Conservation (phyloP, 2,329 filamentous ascomycete species). For the Beauveria asiatica region DNA sequence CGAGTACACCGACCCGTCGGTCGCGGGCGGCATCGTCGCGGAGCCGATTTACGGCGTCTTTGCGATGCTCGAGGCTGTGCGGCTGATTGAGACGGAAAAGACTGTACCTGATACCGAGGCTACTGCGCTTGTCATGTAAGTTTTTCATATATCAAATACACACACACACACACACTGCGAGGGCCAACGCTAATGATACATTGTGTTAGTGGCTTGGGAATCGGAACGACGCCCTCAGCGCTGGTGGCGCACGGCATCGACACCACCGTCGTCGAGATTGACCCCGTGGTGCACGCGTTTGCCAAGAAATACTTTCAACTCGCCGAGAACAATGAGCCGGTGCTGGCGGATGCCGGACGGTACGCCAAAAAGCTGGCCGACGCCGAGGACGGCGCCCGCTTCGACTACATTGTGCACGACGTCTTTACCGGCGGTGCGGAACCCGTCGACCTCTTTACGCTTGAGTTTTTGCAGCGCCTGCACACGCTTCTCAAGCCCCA, state of each 20-base stretch:
- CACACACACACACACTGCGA: too few species aligned
- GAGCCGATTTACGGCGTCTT: conserved; percentile 97
- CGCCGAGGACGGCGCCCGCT: conserved; percentile 39
- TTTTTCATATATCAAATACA: conserved; percentile 8
- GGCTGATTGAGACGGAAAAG: conserved; percentile 59
- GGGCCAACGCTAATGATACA: background rate
- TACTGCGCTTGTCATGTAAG: conserved; percentile 78
- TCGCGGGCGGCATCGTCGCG: conserved; percentile 42
- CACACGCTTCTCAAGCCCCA: conserved; percentile 62
- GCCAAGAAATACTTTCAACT: conserved; percentile 77
- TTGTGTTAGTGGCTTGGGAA: conserved; percentile 64
- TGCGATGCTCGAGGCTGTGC: conserved; percentile 84
- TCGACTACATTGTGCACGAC: conserved; percentile 93
- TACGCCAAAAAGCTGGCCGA: conserved; percentile 47
- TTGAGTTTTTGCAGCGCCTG: conserved; percentile 70
- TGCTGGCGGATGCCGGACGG: conserved; percentile 73
- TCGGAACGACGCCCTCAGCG: conserved; percentile 84
- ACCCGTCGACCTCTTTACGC: conserved; percentile 78
- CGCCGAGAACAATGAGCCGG: conserved; percentile 65
- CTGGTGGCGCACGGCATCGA: conserved; percentile 81
- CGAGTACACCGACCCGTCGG: conserved; percentile 61
- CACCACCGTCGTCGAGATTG: conserved; percentile 91
- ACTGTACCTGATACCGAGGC: conserved; percentile 54
- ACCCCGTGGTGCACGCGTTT: conserved; percentile 79
- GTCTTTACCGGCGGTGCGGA: conserved; percentile 96